Evolutionary conservation across 1,284 basidiomycete genomes (phyloP), one percentile per base, ranked within the genome.

Genomic region (Xerocomus amazonicus): DNA sequence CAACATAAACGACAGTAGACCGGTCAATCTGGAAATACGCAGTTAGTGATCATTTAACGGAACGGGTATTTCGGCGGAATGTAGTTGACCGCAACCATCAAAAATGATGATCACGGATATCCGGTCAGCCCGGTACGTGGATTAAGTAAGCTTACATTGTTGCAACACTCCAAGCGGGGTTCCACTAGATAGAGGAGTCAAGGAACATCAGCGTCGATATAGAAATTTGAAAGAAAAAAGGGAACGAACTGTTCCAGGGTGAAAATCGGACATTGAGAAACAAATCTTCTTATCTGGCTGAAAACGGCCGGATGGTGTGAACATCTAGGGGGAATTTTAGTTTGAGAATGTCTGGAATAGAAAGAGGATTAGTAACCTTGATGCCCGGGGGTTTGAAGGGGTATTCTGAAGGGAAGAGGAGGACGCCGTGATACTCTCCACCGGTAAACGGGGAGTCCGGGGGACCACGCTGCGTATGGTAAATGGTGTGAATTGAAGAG

Each of bases 361-460:
- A 32, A 46, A 37, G 16, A 23, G n/a, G n/a, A 45, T 36, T 28
- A 34, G n/a, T 73, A 27, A 86, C 87, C 79, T 97, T 97, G 75
- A 97, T 96, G 50, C 94, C 94, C 54, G 94, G 94, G 1, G 92
- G 92, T 70, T 92, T 94, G 76, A 94, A 95, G 40, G 92, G 90
- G 67, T 94, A 97, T 70, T 97, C 94, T 23, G 90, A 75, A 4
- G 94, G 95, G 64, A 96, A 96, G 49, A 92, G 70, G 33, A 92
- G 78, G 23, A 88, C 82, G n/a, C 87, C 94, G 61, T 95, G 90
- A 67, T 92, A 97, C 69, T 97, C 94, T 65, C 94, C 94, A 43
- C 89, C 92, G n/a, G 81, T 79, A 62, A 87, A 97, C 8, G 92
- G 90, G 34, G 92, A 91, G 68, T 97, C 95, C 45, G 92, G 88